phyloP scores from a whole-genome alignment of 495 filamentous ascomycete species.

The Podospora conica region DNA sequence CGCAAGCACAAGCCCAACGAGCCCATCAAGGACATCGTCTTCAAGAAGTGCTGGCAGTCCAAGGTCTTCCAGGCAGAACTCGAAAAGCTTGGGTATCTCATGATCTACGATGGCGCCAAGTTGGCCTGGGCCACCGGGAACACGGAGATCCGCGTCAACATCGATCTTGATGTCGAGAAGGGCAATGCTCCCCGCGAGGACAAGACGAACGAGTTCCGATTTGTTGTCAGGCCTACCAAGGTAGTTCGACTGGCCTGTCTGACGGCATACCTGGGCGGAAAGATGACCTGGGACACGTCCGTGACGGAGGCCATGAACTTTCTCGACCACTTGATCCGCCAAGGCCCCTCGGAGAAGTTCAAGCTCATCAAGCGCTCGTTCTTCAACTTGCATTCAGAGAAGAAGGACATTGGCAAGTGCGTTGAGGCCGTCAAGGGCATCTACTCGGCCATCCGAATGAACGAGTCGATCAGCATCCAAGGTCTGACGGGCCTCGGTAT shows the following conservation, averaged over 20 bases:
- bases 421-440: constrained; percentile 78
- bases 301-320: constrained; percentile 82
- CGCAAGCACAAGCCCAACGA: constrained; percentile 46
- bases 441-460: constrained; percentile 71
- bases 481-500: constrained; percentile 54
- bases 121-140: constrained; percentile 56
- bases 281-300: constrained; percentile 50
- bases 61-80: constrained; percentile 49
- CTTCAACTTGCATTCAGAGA: constrained; percentile 46
- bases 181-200: constrained; percentile 32
- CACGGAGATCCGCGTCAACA: constrained; percentile 38
- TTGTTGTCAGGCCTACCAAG: constrained; percentile 54
- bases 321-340: constrained; percentile 80
- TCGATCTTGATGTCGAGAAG: constrained; percentile 64
- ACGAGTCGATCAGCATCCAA: constrained; percentile 34
- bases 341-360: constrained; percentile 58
- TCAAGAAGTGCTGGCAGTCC: constrained; percentile 66
- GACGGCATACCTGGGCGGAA: constrained; percentile 54
- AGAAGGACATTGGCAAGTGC: constrained; percentile 9
- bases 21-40: constrained; percentile 54
- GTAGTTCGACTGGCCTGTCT: constrained; percentile 60
- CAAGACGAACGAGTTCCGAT: constrained; percentile 41
- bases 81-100: constrained; percentile 34
- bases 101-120: constrained; percentile 73
- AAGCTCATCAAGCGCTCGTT: constrained; percentile 70